Base-by-base conservation (phyloP, 495 filamentous ascomycete genomes). In the Daldinia decipiens region DNA sequence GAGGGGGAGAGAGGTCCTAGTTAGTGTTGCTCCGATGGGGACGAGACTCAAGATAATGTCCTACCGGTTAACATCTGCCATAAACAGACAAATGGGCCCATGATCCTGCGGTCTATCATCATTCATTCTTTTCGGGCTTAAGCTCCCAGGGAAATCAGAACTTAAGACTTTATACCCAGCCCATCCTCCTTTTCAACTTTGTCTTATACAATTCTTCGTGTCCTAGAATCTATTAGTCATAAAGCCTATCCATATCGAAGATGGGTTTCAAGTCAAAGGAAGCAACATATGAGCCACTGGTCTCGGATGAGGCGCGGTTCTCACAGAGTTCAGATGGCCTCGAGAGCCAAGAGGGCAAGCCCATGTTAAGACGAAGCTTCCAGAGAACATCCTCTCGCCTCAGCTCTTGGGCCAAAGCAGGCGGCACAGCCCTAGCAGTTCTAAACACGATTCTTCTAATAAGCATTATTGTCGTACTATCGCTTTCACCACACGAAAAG, bases 241-340 rank as follows among this genome's bases (percentile, higher is more conserved):
- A 8, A 47, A 21, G 11, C 43, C 4, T 47, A 21, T 47, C 19
- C 11, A 24, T 24, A 47, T 21, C 21, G 1, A 24, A 47, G 43
- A 47, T 47, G 43, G 43, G 19, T 24, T 47, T 47, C 2, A 47
- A 47, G 17, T 47, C 43, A 12, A 47, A 47, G 43, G 43, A 47
- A 24, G 5, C 43, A 47, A 24, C 43, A 12, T 47, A 47, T 13
- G 43, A 47, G 19, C 43, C 43, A 13, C 43, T 47, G 7, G 43
- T 24, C 43, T 47, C 43, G 13, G 43, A 47, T 15, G 43, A 47
- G 47, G 38, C 32, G 13, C 45, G 59, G n/a, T 29, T 26, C 12
- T 62, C 59, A 5, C 59, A 62, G 36, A 62, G 59, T 29, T 62
- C 59, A 8, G 59, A 62, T 21, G 24, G 59, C 21, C 45, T 62